Percentiles rank a stretch among this genome's conserved stretches.
Evolutionary conservation across 2,329 filamentous ascomycete genomes (phyloP).

Genomic region (Amauroascus niger): DNA sequence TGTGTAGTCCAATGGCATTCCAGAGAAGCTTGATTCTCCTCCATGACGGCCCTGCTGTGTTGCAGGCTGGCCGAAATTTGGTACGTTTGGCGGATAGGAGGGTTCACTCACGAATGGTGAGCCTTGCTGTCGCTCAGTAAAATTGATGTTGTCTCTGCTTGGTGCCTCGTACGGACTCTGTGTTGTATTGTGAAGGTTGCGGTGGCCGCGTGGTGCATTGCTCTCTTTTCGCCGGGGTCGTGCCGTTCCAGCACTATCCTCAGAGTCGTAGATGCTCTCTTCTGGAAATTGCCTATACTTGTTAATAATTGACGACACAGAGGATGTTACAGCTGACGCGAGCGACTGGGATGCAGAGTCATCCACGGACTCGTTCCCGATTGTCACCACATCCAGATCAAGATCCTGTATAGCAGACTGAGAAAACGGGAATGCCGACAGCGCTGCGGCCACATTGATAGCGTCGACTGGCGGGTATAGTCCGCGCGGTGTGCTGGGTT

Average conservation of each 20-base stretch:
- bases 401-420: not conserved
- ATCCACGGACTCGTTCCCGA: not conserved
- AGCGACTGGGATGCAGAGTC: not conserved
- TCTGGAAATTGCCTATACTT: conserved; percentile 4
- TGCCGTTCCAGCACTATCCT: not conserved
- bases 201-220: not conserved
- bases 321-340: not conserved
- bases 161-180: not conserved
- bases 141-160: not conserved
- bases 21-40: not conserved
- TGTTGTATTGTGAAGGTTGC: not conserved
- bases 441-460: not conserved
- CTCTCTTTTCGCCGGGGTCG: not conserved
- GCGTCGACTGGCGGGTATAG: not conserved
- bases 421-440: not conserved
- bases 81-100: not conserved
- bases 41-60: not conserved
- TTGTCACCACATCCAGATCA: conserved; percentile 9
- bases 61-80: not conserved
- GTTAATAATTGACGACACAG: conserved; percentile 9
- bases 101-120: too few relatives aligned
- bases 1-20: not conserved
- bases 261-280: not conserved
- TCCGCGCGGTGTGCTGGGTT: not conserved
- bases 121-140: too few relatives aligned